Base-by-base conservation (phyloP, 1,284 basidiomycete genomes). In the Malassezia dermatis region DNA sequence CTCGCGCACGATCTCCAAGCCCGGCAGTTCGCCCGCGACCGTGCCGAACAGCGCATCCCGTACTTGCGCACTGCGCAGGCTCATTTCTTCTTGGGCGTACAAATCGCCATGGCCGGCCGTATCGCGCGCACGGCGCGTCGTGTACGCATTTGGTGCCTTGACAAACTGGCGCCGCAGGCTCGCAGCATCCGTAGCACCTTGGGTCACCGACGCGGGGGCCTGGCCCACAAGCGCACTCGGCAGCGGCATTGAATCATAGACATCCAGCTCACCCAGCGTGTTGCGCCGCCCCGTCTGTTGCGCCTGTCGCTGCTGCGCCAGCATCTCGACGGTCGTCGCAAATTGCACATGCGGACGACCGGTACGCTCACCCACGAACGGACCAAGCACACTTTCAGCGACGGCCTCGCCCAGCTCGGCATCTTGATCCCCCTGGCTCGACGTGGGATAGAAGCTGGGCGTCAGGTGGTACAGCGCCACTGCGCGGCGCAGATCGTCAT, bases 21-120 rank as follows among this genome's bases (percentile, higher is more conserved):
- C 70, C 13, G 70, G 68, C 46, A 67, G 46, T 39, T 65, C 65
- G 13, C 68, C 70, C 13, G 58, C 67, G 42, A 72, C 58, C 3
- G 71, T 74, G 42, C 71, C 71, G 47, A 72, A 74, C 48, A 74
- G 66, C 44, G 71, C 71, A 43, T 74, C 71, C 24, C 71, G 62
- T 21, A 74, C 62, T 42, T 65, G 56, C 10, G 69, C 65, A 31
- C 63, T 63, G 26, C 69, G 50, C 32, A n/a, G n/a, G 15, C 46
- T 44, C 43, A 57, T 31, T 17, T 57, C 55, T 34, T 57, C 55
- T 23, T 42, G 37, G 26, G 37, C 40, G 39, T 57, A 57, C 24
- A 57, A 32, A 42, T 57, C 55, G 41, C 55, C 55, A 19, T 57
- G 50, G 8, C 55, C 55, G 3, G 55, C 55, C 1, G 50, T 46